Evolutionary conservation across 2,329 filamentous ascomycete species (phyloP).

Genomic region (Arthrinium phaeospermum): DNA sequence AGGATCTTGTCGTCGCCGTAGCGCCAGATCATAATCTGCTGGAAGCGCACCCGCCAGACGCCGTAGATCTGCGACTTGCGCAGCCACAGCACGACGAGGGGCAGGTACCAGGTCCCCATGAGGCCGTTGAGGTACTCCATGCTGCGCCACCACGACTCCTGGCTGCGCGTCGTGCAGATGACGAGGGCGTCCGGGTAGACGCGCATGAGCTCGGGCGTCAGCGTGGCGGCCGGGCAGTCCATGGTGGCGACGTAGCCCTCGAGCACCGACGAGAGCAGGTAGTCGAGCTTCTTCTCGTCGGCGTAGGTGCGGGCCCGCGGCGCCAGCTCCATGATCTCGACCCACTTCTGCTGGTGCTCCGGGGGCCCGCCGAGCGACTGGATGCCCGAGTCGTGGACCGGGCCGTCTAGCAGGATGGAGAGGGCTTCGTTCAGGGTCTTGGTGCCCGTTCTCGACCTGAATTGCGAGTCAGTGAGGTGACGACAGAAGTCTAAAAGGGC

Average conservation of each 20-base stretch:
- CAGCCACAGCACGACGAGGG: slow-evolving; percentile 40
- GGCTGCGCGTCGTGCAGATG: slow-evolving; percentile 49
- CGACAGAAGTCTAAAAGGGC: slow-evolving; percentile 22
- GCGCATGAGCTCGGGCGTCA: slow-evolving; percentile 52
- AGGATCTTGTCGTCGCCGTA: slow-evolving; percentile 40
- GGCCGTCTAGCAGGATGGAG: slow-evolving; percentile 41
- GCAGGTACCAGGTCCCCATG: slow-evolving; percentile 42
- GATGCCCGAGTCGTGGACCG: slow-evolving; percentile 43
- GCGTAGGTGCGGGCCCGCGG: slow-evolving; percentile 36
- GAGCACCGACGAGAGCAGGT: slow-evolving; percentile 34
- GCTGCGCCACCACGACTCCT: slow-evolving; percentile 45
- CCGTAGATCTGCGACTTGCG: slow-evolving; percentile 40
- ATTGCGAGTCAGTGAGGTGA: neutral
- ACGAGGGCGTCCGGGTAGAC: slow-evolving; percentile 57
- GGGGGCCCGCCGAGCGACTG: slow-evolving; percentile 44
- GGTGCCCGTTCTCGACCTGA: slow-evolving; percentile 44
- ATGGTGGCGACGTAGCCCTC: slow-evolving; percentile 44
- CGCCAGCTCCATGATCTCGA: slow-evolving; percentile 41
- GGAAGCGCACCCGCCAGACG: slow-evolving; percentile 38
- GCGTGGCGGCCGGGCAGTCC: slow-evolving; percentile 45
- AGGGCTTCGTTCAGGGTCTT: slow-evolving; percentile 46
- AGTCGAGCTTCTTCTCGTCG: slow-evolving; percentile 41
- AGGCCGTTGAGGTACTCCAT: slow-evolving; percentile 40
- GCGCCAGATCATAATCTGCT: slow-evolving; percentile 60
- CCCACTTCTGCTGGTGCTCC: slow-evolving; percentile 41